Conservation (phyloP, 768 basidiomycete species). For the Termitomyces eurrhizus region DNA sequence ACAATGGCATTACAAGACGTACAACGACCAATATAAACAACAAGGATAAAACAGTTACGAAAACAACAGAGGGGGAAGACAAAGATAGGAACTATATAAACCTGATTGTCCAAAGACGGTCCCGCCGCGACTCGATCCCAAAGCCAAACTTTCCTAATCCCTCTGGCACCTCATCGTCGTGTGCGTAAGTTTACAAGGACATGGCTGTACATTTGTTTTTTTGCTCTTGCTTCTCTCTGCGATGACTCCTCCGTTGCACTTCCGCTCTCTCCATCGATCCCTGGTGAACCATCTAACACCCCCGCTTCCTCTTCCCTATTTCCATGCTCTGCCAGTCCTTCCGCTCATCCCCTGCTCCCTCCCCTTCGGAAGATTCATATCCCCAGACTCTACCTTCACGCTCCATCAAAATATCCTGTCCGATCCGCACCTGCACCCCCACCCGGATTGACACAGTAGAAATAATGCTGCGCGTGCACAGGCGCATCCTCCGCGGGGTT, state of each 20-base stretch:
- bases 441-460: background rate
- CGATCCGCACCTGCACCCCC: conserved; percentile 24
- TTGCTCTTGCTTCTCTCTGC: background rate
- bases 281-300: background rate
- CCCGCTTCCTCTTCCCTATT: background rate
- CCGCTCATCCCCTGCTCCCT: too few species aligned
- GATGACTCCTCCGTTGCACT: background rate
- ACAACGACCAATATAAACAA: background rate
- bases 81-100: background rate
- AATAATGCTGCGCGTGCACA: conserved; percentile 25
- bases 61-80: too few species aligned
- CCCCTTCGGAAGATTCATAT: background rate
- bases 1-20: background rate
- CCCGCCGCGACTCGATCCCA: background rate
- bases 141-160: too few species aligned
- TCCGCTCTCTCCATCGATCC: too few species aligned
- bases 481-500: too few species aligned
- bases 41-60: background rate
- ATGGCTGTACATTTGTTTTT: background rate
- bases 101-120: background rate
- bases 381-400: conserved; percentile 27
- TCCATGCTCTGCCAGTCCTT: too few species aligned
- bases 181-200: background rate
- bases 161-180: background rate
- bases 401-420: conserved; percentile 41